Evolutionary conservation across 176 grass and related monocot genomes (phyloP), one percentile per base, ranked within the genome.

Genomic region (Saccharum officinarum): DNA sequence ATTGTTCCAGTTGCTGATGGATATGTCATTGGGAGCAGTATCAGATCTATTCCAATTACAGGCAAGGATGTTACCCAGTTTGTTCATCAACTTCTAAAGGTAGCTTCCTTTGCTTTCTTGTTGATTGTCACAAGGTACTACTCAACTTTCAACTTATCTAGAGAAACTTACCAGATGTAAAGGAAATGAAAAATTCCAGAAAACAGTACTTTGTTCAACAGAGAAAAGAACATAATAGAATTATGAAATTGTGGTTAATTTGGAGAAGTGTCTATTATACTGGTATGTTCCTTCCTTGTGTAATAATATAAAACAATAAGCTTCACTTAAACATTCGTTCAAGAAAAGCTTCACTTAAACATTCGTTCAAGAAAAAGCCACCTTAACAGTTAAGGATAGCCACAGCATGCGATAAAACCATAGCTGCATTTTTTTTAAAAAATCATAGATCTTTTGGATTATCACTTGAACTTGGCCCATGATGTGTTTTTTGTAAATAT

Each of bases 31-130:
- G 97, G 97, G 41, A 96, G 92, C 84, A 96, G 92, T 68, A 99
- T 99, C 71, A 91, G 89, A 88, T 99, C 97, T 86, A 94, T 99
- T 85, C 97, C 94, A 81, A 83, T 99, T 84, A 92, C 97, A 23
- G 97, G 94, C 88, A 96, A 94, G 86, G 94, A 99, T 91, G 97
- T 92, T 86, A 99, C 97, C 65, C 90, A 93, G 49, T 99, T 99
- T 86, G 81, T 99, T 83, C 97, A 96, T 86, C 90, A 99, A 82
- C 97, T 99, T 89, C 71, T 96, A 66, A 99, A 90, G 97, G 97
- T 99, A 94, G 71, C n/a, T 80, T 52, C 54, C 34, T 83, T 15
- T 60, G 18, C 66, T 80, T 41, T 76, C 30, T 63, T 83, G 52
- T 78, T 67, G 16, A 80, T 34, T 28, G 5, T 74, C 22, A 50